Evolutionary conservation across 2,329 filamentous ascomycete species (phyloP).

Genomic region (Aspergillus fijiensis): DNA sequence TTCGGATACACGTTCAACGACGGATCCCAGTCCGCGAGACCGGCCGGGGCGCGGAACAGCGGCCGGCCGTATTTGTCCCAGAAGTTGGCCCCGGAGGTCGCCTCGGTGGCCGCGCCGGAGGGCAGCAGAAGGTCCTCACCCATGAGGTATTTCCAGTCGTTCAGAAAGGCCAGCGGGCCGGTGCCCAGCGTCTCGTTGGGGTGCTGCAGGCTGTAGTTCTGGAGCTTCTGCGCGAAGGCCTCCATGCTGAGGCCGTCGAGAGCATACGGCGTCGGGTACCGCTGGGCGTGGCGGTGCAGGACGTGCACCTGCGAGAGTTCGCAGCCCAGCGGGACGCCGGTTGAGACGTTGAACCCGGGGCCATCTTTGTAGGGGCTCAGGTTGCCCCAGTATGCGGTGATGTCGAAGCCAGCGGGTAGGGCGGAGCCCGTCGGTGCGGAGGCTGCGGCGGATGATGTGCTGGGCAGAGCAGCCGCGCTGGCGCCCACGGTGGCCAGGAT

Average conservation of each 20-base stretch:
- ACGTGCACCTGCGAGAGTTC: conserved; percentile 56
- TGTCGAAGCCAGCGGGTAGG: conserved; percentile 32
- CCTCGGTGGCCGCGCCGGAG: conserved; percentile 52
- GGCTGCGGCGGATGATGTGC: background rate
- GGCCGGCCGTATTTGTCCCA: conserved; percentile 57
- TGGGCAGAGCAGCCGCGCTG: background rate
- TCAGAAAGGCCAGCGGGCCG: conserved; percentile 55
- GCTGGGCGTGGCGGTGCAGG: conserved; percentile 56
- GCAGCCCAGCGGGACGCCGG: conserved; percentile 55
- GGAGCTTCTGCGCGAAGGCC: conserved; percentile 51
- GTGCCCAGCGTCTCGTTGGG: conserved; percentile 35
- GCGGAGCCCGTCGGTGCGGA: conserved; percentile 24
- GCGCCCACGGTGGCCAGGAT: background rate
- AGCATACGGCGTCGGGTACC: conserved; percentile 49
- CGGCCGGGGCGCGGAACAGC: conserved; percentile 52
- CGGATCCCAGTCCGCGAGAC: conserved; percentile 49
- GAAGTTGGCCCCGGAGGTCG: conserved; percentile 51
- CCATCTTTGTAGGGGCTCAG: conserved; percentile 32
- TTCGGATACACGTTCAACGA: conserved; percentile 43
- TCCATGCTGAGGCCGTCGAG: conserved; percentile 53
- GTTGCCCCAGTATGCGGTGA: conserved; percentile 32
- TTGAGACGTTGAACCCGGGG: conserved; percentile 25
- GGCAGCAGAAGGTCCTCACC: conserved; percentile 49
- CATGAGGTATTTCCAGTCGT: conserved; percentile 52
- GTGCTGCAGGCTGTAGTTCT: conserved; percentile 45